Evolutionary conservation across 2,329 filamentous ascomycete genomes (phyloP).

Genomic region (Neonectria neomacrospora): DNA sequence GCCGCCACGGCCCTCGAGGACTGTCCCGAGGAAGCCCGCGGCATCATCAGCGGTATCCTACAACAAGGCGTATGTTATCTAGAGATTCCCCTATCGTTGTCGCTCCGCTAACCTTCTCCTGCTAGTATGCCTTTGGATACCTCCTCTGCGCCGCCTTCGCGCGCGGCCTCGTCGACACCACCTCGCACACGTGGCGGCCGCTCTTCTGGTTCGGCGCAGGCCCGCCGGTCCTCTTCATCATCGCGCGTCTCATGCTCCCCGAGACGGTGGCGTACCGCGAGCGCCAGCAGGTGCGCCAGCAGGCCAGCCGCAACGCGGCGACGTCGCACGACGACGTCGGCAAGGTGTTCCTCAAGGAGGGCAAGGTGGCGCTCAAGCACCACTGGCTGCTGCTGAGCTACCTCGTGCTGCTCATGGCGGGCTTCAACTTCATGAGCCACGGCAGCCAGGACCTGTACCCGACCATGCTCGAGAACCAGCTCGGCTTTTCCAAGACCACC

Average conservation of each 20-base stretch:
- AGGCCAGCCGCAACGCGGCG: slow-evolving; percentile 35
- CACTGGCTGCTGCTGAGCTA: slow-evolving; percentile 87
- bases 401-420: slow-evolving; percentile 86
- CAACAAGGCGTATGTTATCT: slow-evolving; percentile 76
- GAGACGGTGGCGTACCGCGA: slow-evolving; percentile 81
- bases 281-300: slow-evolving; percentile 70
- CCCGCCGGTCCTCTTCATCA: slow-evolving; percentile 82
- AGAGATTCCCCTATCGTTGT: no score
- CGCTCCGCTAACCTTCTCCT: slow-evolving; percentile 13
- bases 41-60: slow-evolving; percentile 79
- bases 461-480: slow-evolving; percentile 68
- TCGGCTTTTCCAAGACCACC: slow-evolving; percentile 61
- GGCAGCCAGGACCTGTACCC: slow-evolving; percentile 74
- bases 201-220: slow-evolving; percentile 90
- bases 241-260: slow-evolving; percentile 79
- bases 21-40: slow-evolving; percentile 73
- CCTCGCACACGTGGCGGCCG: slow-evolving; percentile 82
- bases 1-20: slow-evolving; percentile 84
- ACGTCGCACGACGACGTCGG: slow-evolving; percentile 47
- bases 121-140: slow-evolving; percentile 71
- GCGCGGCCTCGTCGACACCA: slow-evolving; percentile 78
- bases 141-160: slow-evolving; percentile 68
- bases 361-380: slow-evolving; percentile 78
- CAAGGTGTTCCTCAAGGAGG: slow-evolving; percentile 75
- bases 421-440: slow-evolving; percentile 93